Percentiles rank a stretch among this genome's conserved stretches.
phyloP scores from a whole-genome alignment of 805 yeast genomes.

The Wickerhamomyces bisporus region DNA sequence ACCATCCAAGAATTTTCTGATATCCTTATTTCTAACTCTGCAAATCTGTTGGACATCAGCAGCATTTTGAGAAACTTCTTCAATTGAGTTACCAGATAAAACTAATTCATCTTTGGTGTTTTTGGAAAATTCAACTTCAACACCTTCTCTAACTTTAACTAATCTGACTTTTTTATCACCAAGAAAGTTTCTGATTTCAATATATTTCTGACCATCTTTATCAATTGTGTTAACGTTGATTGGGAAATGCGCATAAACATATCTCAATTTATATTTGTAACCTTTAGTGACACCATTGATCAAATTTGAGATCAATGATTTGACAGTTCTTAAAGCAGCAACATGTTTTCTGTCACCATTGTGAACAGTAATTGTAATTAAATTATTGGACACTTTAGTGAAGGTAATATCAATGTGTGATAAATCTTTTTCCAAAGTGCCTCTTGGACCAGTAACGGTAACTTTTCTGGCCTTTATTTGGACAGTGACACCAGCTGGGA shows the following conservation, averaged over 20 bases:
- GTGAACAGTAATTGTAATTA: slow-evolving; percentile 87
- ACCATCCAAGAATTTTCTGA: slow-evolving; percentile 99
- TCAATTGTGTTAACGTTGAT: slow-evolving; percentile 92
- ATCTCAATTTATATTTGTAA: slow-evolving; percentile 99
- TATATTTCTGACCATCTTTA: slow-evolving; percentile 63
- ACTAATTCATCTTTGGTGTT: slow-evolving; percentile 92
- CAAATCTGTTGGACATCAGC: slow-evolving; percentile 98
- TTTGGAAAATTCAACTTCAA: slow-evolving; percentile 72
- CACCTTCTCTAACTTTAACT: slow-evolving; percentile 86
- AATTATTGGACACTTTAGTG: slow-evolving; percentile 64
- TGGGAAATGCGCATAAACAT: slow-evolving; percentile 99
- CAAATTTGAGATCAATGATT: slow-evolving; percentile 89
- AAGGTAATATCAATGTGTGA: slow-evolving; percentile 94
- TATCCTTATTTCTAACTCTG: slow-evolving; percentile 99
- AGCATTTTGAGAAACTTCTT: slow-evolving; percentile 96
- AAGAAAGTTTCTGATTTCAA: slow-evolving; percentile 98
- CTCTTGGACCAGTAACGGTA: slow-evolving; percentile 97
- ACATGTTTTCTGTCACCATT: slow-evolving; percentile 99
- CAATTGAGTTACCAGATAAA: slow-evolving; percentile 92
- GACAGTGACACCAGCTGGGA: slow-evolving; percentile 92
- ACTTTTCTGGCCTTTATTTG: slow-evolving; percentile 86
- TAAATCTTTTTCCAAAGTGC: slow-evolving; percentile 83
- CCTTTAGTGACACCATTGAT: slow-evolving; percentile 99
- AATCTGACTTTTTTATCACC: slow-evolving; percentile 98
- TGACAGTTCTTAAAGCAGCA: slow-evolving; percentile 98